A percentile compares a stretch with the other conserved stretches of the same genome.
Evolutionary conservation across 805 yeast genomes (phyloP).

Genomic region (Nematodospora valgi): DNA sequence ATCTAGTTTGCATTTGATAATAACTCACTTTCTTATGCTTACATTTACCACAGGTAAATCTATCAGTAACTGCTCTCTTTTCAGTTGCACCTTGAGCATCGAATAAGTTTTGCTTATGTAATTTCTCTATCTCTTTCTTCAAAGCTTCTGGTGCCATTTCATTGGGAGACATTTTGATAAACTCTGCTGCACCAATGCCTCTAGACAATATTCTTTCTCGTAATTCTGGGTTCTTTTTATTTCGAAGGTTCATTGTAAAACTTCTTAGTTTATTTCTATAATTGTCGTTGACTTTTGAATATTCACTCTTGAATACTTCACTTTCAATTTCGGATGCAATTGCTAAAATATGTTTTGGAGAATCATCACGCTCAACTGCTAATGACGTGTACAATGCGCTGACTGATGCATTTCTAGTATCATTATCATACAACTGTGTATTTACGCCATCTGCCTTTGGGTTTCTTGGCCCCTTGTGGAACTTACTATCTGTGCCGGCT

Average conservation of each 20-base stretch:
- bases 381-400: conserved; percentile 84
- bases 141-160: conserved; percentile 94
- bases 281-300: conserved; percentile 51
- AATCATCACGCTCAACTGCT: conserved; percentile 69
- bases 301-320: conserved; percentile 62
- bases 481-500: conserved; percentile 5
- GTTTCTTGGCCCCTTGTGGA: conserved; percentile 55
- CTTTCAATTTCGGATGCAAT: conserved; percentile 71
- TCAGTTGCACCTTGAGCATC: conserved; percentile 98
- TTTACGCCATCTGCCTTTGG: conserved; percentile 79
- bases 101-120: conserved; percentile 84
- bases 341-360: conserved; percentile 55
- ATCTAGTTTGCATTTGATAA: conserved; percentile 96
- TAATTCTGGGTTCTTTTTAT: conserved; percentile 84
- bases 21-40: conserved; percentile 95
- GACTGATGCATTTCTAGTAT: conserved; percentile 80
- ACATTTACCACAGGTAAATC: conserved; percentile 97
- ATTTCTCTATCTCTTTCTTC: conserved; percentile 77
- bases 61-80: conserved; percentile 91
- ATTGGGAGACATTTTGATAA: conserved; percentile 82
- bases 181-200: conserved; percentile 60
- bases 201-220: conserved; percentile 65
- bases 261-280: conserved; percentile 85
- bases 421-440: conserved; percentile 64
- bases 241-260: conserved; percentile 80